phyloP scores from a whole-genome alignment of 768 basidiomycete genomes.

The Agaricus bisporus region DNA sequence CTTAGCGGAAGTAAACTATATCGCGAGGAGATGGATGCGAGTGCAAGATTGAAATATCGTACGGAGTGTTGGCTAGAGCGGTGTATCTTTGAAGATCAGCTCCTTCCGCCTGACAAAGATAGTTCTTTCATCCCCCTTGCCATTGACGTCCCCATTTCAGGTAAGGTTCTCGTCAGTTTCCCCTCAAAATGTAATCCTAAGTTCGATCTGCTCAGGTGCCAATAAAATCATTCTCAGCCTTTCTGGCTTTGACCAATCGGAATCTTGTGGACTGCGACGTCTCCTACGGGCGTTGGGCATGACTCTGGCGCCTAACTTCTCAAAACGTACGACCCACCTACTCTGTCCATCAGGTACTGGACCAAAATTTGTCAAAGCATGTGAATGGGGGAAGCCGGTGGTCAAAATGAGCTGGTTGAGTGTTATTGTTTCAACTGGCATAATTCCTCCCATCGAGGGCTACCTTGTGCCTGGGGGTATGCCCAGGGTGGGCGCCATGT shows the following conservation, averaged over 20 bases:
- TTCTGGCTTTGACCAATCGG: slow-evolving; percentile 71
- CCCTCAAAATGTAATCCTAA: not conserved
- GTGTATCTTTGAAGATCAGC: slow-evolving; percentile 70
- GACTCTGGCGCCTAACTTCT: slow-evolving; percentile 50
- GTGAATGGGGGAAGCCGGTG: slow-evolving; percentile 74
- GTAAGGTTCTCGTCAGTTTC: slow-evolving; percentile 24
- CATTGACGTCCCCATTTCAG: slow-evolving; percentile 50
- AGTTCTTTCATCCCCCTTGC: slow-evolving; percentile 64
- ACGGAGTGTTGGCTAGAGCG: slow-evolving; percentile 95
- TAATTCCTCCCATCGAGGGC: slow-evolving; percentile 29
- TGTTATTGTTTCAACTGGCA: slow-evolving; percentile 47
- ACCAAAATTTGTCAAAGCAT: slow-evolving; percentile 72
- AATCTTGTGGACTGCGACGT: slow-evolving; percentile 59
- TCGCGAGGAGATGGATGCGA: slow-evolving; percentile 44
- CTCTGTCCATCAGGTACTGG: slow-evolving; percentile 69
- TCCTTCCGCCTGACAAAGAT: slow-evolving; percentile 64
- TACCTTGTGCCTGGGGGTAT: slow-evolving; percentile 24
- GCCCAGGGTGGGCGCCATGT: not conserved
- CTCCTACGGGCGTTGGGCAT: slow-evolving; percentile 64
- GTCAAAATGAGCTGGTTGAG: slow-evolving; percentile 67
- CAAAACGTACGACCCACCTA: slow-evolving; percentile 69
- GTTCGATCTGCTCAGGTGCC: slow-evolving; percentile 33
- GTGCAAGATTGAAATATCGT: slow-evolving; percentile 50
- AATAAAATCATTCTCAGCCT: slow-evolving; percentile 56
- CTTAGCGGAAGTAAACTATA: slow-evolving; percentile 67